phyloP scores from a whole-genome alignment of 805 yeast species.

The Barnettozyma siamensis region DNA sequence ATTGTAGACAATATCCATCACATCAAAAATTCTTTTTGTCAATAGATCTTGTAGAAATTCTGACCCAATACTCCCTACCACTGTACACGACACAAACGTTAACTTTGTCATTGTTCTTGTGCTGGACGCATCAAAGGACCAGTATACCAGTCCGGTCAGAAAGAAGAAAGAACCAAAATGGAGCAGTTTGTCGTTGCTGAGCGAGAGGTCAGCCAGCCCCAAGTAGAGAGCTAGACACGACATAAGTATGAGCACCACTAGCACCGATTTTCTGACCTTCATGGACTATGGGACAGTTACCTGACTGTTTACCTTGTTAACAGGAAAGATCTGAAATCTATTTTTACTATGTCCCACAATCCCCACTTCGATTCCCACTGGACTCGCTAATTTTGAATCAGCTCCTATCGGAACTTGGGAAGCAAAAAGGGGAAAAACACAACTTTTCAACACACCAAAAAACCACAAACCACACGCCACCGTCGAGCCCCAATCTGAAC shows the following conservation, averaged over 20 bases:
- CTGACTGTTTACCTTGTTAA: no score
- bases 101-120: constrained; percentile 28
- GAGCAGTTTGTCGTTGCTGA: constrained; percentile 44
- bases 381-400: neutral
- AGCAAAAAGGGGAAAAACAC: neutral
- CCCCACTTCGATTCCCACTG: no score
- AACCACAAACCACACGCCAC: no score
- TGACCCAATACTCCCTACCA: constrained; percentile 42
- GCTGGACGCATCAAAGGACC: constrained; percentile 34
- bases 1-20: constrained; percentile 38
- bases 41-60: constrained; percentile 46
- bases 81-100: constrained; percentile 39
- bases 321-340: no score
- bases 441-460: no score
- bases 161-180: constrained; percentile 44
- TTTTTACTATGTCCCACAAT: no score
- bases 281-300: no score
- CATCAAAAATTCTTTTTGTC: constrained; percentile 43
- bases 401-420: neutral
- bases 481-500: no score
- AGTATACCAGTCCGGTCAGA: constrained; percentile 44
- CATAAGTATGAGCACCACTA: constrained; percentile 28
- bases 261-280: constrained; percentile 27
- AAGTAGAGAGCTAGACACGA: constrained; percentile 17
- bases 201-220: constrained; percentile 31